Evolutionary conservation across 805 yeast species (phyloP).

Genomic region (baker's yeast (Saccharomyces cerevisiae)): DNA sequence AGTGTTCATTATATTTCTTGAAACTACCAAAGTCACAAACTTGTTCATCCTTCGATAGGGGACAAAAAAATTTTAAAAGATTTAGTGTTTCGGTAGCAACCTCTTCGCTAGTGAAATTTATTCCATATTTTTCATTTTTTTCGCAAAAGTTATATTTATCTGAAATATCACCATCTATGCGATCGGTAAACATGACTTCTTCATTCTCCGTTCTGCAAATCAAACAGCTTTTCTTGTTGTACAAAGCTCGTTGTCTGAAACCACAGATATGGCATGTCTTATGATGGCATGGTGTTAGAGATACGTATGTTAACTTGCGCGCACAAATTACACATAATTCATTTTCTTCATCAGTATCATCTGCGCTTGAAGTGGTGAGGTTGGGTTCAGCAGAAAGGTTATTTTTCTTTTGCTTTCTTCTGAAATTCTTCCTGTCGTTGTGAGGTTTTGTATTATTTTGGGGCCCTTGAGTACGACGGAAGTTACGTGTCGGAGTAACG

Average conservation of each 20-base stretch:
- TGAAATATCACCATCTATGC: slow-evolving; percentile 31
- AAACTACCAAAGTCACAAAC: slow-evolving; percentile 38
- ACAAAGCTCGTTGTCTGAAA: slow-evolving; percentile 74
- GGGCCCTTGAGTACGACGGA: slow-evolving; percentile 19
- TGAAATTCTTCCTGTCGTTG: slow-evolving; percentile 1
- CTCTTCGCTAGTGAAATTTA: slow-evolving; percentile 50
- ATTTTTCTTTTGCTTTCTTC: slow-evolving; percentile 1
- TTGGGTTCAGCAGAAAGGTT: background rate
- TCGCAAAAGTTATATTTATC: slow-evolving; percentile 33
- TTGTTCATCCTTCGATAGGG: slow-evolving; percentile 28
- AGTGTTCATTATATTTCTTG: slow-evolving; percentile 58
- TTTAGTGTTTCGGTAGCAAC: slow-evolving; percentile 42
- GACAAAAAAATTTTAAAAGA: slow-evolving; percentile 51
- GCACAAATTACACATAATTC: slow-evolving; percentile 79
- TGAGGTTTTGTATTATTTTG: slow-evolving; percentile 4
- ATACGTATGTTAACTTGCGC: slow-evolving; percentile 51
- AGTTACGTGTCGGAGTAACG: slow-evolving; percentile 4
- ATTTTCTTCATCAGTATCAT: slow-evolving; percentile 32
- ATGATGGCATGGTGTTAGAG: slow-evolving; percentile 79
- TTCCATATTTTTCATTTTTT: slow-evolving; percentile 40
- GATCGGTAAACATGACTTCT: slow-evolving; percentile 49
- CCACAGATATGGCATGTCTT: slow-evolving; percentile 75
- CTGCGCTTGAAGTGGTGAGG: slow-evolving; percentile 1
- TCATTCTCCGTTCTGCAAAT: slow-evolving; percentile 73
- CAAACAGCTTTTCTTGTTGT: slow-evolving; percentile 64